Conservation (phyloP, 202 grass and related monocot genomes). For the Schoenoplectus tabernaemontani region DNA sequence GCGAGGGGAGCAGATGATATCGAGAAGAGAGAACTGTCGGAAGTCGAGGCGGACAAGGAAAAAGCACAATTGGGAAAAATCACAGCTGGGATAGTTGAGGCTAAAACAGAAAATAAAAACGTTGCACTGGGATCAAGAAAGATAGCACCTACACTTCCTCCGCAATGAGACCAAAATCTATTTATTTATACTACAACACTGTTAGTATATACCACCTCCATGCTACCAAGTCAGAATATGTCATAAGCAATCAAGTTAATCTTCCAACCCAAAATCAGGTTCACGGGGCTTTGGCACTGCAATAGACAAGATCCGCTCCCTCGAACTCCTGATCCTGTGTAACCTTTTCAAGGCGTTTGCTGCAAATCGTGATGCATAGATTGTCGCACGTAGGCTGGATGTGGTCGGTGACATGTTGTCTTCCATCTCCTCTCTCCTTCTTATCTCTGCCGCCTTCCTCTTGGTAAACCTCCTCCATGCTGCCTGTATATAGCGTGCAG, state of each 20-base stretch:
- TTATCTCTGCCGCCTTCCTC: constrained; percentile 41
- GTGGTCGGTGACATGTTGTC: background rate
- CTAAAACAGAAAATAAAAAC: too few relatives aligned
- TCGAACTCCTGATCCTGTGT: constrained; percentile 32
- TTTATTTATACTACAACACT: background rate
- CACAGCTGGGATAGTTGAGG: too few relatives aligned
- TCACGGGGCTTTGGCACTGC: constrained; percentile 53
- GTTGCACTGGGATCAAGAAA: too few relatives aligned
- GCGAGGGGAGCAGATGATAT: too few relatives aligned
- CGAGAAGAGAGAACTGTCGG: too few relatives aligned
- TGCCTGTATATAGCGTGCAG: constrained; percentile 68
- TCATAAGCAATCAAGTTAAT: constrained; percentile 13
- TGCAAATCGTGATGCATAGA: constrained; percentile 62
- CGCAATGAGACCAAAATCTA: background rate
- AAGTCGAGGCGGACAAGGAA: too few relatives aligned
- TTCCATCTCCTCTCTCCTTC: constrained; percentile 45
- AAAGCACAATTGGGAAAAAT: too few relatives aligned
- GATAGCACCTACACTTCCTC: background rate
- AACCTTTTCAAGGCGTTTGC: constrained; percentile 59
- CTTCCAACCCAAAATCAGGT: constrained; percentile 42
- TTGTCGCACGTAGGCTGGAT: constrained; percentile 45
- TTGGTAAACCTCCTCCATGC: constrained; percentile 63
- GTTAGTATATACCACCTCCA: background rate
- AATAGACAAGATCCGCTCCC: constrained; percentile 32
- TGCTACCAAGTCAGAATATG: background rate